Conservation (phyloP, 1,139 yeast genomes). For the Yamadazyma dushanensis region DNA sequence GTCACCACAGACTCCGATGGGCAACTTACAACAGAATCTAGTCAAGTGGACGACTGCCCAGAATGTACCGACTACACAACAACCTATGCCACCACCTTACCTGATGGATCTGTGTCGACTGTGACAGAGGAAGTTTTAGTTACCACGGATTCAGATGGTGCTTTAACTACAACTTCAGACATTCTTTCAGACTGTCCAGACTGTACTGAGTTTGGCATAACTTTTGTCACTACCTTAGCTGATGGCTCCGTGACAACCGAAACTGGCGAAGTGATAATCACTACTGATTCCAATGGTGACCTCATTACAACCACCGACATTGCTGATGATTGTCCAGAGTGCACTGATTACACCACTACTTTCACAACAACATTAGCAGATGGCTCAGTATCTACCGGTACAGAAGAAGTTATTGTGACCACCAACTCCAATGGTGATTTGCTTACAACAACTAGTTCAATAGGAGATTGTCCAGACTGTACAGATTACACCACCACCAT, state of each 20-base stretch:
- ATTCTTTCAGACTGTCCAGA: constrained; percentile 8
- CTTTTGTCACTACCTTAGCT: constrained; percentile 10
- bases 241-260: constrained; percentile 11
- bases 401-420: constrained; percentile 11
- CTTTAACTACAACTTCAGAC: constrained; percentile 10
- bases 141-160: constrained; percentile 13
- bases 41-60: no score
- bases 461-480: constrained; percentile 10
- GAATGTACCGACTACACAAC: no score
- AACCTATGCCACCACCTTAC: no score
- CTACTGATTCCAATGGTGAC: constrained; percentile 9
- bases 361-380: constrained; percentile 13
- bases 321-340: constrained; percentile 10
- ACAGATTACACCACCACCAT: constrained; percentile 17
- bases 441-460: constrained; percentile 5
- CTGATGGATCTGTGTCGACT: no score
- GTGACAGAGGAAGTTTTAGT: no score
- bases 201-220: constrained; percentile 11
- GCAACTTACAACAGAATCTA: constrained; percentile 4
- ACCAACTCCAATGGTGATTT: constrained; percentile 11
- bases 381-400: no score
- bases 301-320: constrained; percentile 12
- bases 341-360: constrained; percentile 15
- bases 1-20: constrained; percentile 12
- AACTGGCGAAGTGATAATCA: constrained; percentile 10